Evolutionary conservation across 2,329 filamentous ascomycete genomes (phyloP), one percentile per base, ranked within the genome.

Genomic region (Hawksworthiomyces lignivorus): DNA sequence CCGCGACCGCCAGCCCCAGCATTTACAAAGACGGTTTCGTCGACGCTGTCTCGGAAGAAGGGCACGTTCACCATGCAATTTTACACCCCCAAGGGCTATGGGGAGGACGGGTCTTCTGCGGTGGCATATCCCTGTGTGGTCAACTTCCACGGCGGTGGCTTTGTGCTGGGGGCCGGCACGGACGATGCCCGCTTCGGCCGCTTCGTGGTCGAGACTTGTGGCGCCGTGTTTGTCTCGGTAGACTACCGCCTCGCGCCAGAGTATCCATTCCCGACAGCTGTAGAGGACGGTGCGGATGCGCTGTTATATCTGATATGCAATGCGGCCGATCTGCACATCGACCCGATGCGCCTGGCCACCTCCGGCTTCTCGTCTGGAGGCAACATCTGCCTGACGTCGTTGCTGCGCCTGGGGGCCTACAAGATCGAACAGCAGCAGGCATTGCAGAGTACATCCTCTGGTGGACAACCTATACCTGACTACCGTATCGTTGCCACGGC

Each of bases 191-290:
- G 77, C 31, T 82, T 78, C 66, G 75, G 72, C 6, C 65, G 70
- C 4, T 62, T 68, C 27, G 70, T 80, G 4, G 60, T 73, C 29
- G 60, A 70, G 20, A 62, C 41, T 3, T 29, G 36, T 11, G 68
- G 75, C 39, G 76, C 73, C 21, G 64, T 83, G 18, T 70, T 82
- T 41, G 71, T 84, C 47, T 75, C 72, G 2, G 76, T 82, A 50
- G 77, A 82, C 52, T 84, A 85, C 55, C 72, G 81, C n/a, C 68
- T 83, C 3, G 78, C 80, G 0, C 81, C 81, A 1, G 73, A 75
- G 52, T 66, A 73, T 49, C 78, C 78, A 0, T 83, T 81, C 53
- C 80, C 80, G 1, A 73, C 72, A 1, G 72, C 77, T 0, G 69
- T 84, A 0, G 77, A 84, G 49, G 81, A 84, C 54, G 75, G 75